phyloP scores from a whole-genome alignment of 2,329 filamentous ascomycete genomes.

The Hymenoscyphus fraxineus region DNA sequence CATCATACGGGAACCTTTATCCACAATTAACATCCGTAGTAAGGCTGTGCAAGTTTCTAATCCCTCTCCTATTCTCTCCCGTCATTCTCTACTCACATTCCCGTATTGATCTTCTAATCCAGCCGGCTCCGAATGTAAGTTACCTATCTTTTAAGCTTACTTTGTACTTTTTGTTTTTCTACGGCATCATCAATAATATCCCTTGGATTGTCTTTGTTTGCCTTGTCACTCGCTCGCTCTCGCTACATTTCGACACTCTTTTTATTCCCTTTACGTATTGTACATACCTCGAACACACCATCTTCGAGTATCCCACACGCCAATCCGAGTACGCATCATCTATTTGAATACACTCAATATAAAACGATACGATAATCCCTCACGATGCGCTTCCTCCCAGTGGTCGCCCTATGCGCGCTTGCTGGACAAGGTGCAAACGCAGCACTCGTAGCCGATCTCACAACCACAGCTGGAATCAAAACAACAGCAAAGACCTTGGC shows the following conservation, averaged over 20 bases:
- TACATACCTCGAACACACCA: conserved; percentile 1
- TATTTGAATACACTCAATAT: not conserved
- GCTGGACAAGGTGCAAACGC: conserved; percentile 15
- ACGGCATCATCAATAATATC: not conserved
- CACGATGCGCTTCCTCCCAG: conserved; percentile 11
- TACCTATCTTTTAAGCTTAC: not conserved
- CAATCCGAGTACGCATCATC: not conserved
- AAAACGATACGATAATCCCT: not conserved
- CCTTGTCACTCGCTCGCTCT: conserved; percentile 9
- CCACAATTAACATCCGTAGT: not conserved
- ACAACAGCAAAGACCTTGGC: conserved; percentile 36
- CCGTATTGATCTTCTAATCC: conserved; percentile 8
- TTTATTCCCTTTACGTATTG: conserved; percentile 6
- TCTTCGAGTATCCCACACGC: not conserved
- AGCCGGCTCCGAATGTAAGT: not conserved
- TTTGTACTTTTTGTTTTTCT: not conserved
- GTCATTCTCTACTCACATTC: not conserved
- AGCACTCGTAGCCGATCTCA: conserved; percentile 9
- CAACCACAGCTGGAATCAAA: conserved; percentile 5
- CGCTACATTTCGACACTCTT: not conserved
- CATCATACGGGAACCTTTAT: not conserved
- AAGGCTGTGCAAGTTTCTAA: not conserved
- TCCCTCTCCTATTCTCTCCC: not conserved
- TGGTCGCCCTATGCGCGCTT: conserved; percentile 9
- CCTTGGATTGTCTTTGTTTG: not conserved